Evolutionary conservation across 345 rosid species (phyloP), one percentile per base, ranked within the genome.

Genomic region (Cardiospermum halicacabum): DNA sequence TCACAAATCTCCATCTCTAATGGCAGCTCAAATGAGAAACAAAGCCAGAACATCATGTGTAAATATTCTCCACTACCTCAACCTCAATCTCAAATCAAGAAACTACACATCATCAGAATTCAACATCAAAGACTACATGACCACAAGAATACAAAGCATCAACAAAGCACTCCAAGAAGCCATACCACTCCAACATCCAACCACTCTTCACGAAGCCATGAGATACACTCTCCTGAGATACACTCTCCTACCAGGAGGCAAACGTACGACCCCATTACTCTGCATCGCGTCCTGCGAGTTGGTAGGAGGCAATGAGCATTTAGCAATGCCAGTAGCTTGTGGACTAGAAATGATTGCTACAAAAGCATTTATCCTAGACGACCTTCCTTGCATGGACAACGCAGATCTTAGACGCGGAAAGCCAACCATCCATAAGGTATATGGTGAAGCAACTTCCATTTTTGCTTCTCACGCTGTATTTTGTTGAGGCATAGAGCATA

Each of bases 221-320:
- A 77, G 96, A 45, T 89, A 87, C 65, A 79, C 89, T n/a, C 71
- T 89, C 39, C 78, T 87, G 93, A 77, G 96, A 45, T 89, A 87
- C 65, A 79, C 89, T n/a, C 71, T 89, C 39, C 78, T 87, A 0
- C 86, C 85, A 0, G 87, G 85, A 0, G 94, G 91, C 25, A 85
- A 87, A 78, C 85, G 96, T 1, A 83, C 84, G 11, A 77, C 86
- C 25, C 89, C 96, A 0, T 54, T 83, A 47, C 67, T 89, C 5
- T 89, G 94, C 27, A 60, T 89, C 0, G 94, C 92, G 18, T 69
- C 88, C 0, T 85, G 91, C 26, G 92, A 85, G 51, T 60, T 89
- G 6, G 80, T 89, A 1, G 89, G 94, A 0, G 87, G 94, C 1
- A 48, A 75, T 5, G 77, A 80, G 60, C 53, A 64, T 4, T 42